A percentile compares a stretch with the other conserved stretches of the same genome.
These are phyloP conservation scores for Yarrowia bubula DNA, from an alignment of 805 yeast genomes.

Conservation along the genomic window DNA sequence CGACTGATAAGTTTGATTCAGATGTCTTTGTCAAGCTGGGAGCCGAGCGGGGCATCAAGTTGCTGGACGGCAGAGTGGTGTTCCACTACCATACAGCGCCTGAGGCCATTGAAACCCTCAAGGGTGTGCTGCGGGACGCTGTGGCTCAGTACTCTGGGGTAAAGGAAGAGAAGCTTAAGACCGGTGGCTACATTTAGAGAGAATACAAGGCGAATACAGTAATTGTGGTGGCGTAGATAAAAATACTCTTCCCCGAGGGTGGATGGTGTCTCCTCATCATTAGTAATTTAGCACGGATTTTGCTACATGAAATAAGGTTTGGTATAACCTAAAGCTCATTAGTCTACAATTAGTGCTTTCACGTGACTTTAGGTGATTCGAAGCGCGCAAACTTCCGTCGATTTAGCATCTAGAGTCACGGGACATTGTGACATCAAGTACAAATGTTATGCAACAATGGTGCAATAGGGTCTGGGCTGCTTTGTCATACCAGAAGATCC, in stretches of 20 bases:
- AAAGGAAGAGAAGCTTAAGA: slow-evolving; percentile 16
- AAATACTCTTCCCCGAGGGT: background rate
- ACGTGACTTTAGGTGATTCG: slow-evolving; percentile 19
- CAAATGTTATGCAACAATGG: slow-evolving; percentile 22
- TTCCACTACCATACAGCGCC: slow-evolving; percentile 64
- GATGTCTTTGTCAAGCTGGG: slow-evolving; percentile 54
- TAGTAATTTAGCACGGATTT: slow-evolving; percentile 8
- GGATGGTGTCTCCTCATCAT: background rate
- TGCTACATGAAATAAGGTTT: background rate
- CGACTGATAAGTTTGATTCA: slow-evolving; percentile 60
- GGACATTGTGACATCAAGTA: slow-evolving; percentile 10
- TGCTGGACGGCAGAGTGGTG: slow-evolving; percentile 74
- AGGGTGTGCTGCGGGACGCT: slow-evolving; percentile 13
- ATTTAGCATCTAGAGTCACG: slow-evolving; percentile 5
- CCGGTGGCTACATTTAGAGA: slow-evolving; percentile 12
- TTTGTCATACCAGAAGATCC: slow-evolving; percentile 8
- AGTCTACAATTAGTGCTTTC: slow-evolving; percentile 22
- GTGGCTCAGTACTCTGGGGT: background rate
- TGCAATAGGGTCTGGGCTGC: slow-evolving; percentile 4
- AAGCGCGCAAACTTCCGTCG: slow-evolving; percentile 9
- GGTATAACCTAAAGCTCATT: background rate
- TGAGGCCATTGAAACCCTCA: slow-evolving; percentile 15
- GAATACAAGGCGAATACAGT: background rate
- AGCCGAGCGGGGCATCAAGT: slow-evolving; percentile 56
- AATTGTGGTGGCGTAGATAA: slow-evolving; percentile 10